Conservation (phyloP, 176 grass and related monocot genomes). For the Pontederia crassipes region DNA sequence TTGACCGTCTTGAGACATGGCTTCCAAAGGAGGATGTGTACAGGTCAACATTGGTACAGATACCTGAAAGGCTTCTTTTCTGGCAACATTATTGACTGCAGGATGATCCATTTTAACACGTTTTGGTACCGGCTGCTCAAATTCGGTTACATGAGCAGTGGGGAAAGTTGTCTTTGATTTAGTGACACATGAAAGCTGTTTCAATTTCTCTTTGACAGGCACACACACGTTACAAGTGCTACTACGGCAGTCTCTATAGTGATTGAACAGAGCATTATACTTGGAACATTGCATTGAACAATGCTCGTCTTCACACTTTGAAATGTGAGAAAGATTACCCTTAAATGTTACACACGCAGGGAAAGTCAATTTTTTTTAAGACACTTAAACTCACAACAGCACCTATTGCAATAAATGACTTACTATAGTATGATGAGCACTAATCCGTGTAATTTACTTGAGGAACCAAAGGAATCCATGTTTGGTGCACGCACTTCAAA, state of each 20-base stretch:
- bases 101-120: constrained; percentile 29
- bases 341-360: constrained; percentile 23
- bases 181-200: constrained; percentile 25
- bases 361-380: too few species aligned
- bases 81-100: constrained; percentile 9
- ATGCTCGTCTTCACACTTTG: constrained; percentile 7
- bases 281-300: constrained; percentile 28
- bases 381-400: too few species aligned
- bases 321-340: constrained; percentile 15
- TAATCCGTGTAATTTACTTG: too few species aligned
- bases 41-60: constrained; percentile 15
- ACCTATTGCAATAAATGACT: too few species aligned
- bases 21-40: constrained; percentile 20
- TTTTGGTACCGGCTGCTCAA: constrained; percentile 34
- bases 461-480: too few species aligned
- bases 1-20: constrained; percentile 18
- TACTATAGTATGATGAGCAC: too few species aligned
- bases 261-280: constrained; percentile 14
- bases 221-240: constrained; percentile 27
- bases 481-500: too few species aligned
- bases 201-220: constrained; percentile 21
- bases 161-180: constrained; percentile 35
- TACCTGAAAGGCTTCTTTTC: constrained; percentile 5
- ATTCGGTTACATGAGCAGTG: constrained; percentile 29
- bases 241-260: constrained; percentile 13